Base-by-base conservation (phyloP, 2,329 filamentous ascomycete genomes). In the Metarhizium humberi region DNA sequence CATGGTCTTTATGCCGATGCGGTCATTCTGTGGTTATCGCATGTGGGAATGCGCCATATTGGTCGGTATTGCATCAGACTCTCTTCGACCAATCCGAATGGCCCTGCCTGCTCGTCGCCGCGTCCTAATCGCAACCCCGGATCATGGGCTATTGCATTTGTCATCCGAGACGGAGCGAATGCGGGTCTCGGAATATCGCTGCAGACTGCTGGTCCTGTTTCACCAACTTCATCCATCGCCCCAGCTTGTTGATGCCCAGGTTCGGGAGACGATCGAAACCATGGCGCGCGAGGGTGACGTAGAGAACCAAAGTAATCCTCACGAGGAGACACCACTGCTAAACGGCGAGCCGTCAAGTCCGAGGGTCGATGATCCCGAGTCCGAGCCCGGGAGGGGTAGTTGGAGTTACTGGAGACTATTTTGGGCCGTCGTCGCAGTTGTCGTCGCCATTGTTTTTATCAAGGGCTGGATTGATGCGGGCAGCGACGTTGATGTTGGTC, bases 401-500 rank as follows among this genome's bases (percentile, higher is more conserved):
- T 45, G 14, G 42, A 16, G 25, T 25, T 25, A 25, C 42, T 73
- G 71, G 73, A 63, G 69, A 43, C 56, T 62, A 18, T 18, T 18
- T 45, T 73, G 70, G 72, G 25, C 58, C n/a, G 34, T 74, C 14
- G 18, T 68, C 6, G 67, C 56, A 1, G 61, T 62, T 1, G 43
- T 71, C 1, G 50, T 73, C 14, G 58, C 73, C 14, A 67, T 58
- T 1, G 55, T 74, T 16, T 75, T 76, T 53, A 66, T 75, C 47
- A 75, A 75, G 57, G 73, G 73, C 5, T 77, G 73, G 74, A 59
- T 75, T n/a, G 73, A 76, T 57, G 71, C 71, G 3, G 66, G 65
- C 11, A 63, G 66, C 25, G 72, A 75, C 58, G 68, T 72, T 29
- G 62, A 74, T 52, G 73, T 74, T 43, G 54, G 68, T 63, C 1